Evolutionary conservation across 176 grass and related monocot species (phyloP), one percentile per base, ranked within the genome.

Genomic region (Puccinellia tenuiflora): DNA sequence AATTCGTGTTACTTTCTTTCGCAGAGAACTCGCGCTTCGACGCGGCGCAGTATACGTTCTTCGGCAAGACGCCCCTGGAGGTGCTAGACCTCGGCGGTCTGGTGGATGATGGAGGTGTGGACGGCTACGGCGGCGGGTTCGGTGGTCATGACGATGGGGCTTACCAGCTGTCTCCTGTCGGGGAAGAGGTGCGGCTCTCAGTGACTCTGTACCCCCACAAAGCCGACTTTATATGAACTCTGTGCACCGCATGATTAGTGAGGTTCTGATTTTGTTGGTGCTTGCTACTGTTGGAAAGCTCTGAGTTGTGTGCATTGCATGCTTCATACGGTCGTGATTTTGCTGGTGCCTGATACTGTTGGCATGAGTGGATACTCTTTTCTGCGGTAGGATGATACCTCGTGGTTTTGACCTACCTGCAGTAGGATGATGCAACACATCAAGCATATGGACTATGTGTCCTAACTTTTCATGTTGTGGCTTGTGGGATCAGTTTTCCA

Each of bases 41-140:
- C 78, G 89, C 91, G 38, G 74, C 77, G 68, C 89, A 84, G 85
- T 98, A 98, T 35, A 73, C 87, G 30, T 95, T 98, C 76, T 98
- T 95, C 14, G 91, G 91, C 28, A 93, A 95, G 84, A 75, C 80
- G 47, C 39, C 77, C 20, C 77, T 92, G 87, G 91, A 93, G 62
- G 91, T 78, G 24, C 21, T 85, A 79, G 96, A 93, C 48, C 78
- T 99, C 81, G 89, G 93, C 29, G 68, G 83, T 13, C n/a, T 97
- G 46, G 83, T 90, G 79, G 96, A 89, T 35, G 92, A 96, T 83
- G 90, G 71, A 22, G 81, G 67, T 10, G 62, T 66, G 16, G 75
- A 72, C 67, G 37, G 42, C 74, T 87, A 85, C 42, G 75, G 47
- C 73, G 62, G 71, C 14, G 88, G 85, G 34, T 90, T 98, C 80